Evolutionary conservation across 192 early-diverging fungal species (phyloP), one percentile per base, ranked within the genome.

Genomic region (Linderina pennispora): DNA sequence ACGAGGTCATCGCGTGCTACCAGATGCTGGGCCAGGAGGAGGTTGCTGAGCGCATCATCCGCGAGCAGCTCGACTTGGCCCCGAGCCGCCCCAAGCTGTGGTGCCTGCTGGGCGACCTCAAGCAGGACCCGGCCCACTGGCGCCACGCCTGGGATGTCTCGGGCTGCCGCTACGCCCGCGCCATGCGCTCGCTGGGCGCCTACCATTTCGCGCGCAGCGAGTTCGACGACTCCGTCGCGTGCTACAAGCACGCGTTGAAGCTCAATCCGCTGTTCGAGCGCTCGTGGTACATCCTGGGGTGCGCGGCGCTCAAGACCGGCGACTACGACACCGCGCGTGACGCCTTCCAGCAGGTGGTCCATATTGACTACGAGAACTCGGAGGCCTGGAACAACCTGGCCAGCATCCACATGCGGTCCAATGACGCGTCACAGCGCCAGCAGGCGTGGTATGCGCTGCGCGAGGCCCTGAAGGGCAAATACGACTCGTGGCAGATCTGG

Each of bases 341-440:
- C 15, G 90, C 94, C 1, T 97, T 96, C 61, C 63, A 75, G 35
- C 83, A 82, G 32, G 82, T 82, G 11, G 83, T 88, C 5, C 45
- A 63, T 14, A 52, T 97, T 15, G 86, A 93, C 46, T 38, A 58
- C 24, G 79, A 82, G 44, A 94, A 95, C 53, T 88, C 85, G 24
- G 97, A 99, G 73, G 91, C 92, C 23, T 99, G 94, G 93, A 97
- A 86, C 53, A 99, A 99, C 65, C 63, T 99, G 46, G 91, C 92
- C 3, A 85, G 84, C 1, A 81, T 88, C 31, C 89, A 90, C 50
- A 59, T 95, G 52, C 75, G 65, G 14, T 61, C 78, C 55, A 80
- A 80, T 40, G 60, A 81, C 24, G 88, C n/a, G 86, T 45, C 22
- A 74, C 25, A 34, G 25, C n/a, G 48, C 55, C 13, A 89, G 94